These are phyloP conservation scores for Phycomyces nitens DNA, from an alignment of 192 early-diverging fungal genomes.

Conservation along the genomic window DNA sequence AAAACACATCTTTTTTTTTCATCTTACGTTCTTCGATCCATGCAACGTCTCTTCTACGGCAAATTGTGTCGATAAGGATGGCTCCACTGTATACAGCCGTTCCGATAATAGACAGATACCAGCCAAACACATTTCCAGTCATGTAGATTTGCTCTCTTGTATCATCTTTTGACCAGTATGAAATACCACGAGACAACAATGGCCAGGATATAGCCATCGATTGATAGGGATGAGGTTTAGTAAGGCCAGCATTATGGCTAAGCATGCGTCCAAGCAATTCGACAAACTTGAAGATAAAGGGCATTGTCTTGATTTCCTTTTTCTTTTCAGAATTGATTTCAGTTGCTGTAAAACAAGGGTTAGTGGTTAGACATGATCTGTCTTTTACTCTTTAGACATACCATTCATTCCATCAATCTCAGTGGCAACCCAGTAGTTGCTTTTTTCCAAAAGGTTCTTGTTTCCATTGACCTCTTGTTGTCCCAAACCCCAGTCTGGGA, in stretches of 20 bases:
- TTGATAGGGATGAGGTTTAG: slow-evolving; percentile 91
- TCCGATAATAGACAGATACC: slow-evolving; percentile 68
- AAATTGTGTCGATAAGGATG: slow-evolving; percentile 60
- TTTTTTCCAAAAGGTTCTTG: slow-evolving; percentile 70
- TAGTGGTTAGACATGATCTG: background rate
- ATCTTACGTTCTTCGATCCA: slow-evolving; percentile 45
- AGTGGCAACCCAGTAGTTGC: slow-evolving; percentile 78
- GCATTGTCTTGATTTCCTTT: slow-evolving; percentile 50
- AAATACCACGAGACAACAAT: slow-evolving; percentile 80
- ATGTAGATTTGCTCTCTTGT: slow-evolving; percentile 82
- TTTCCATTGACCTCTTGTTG: slow-evolving; percentile 94
- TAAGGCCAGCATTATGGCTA: slow-evolving; percentile 84
- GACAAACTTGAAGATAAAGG: slow-evolving; percentile 78
- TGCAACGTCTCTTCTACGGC: slow-evolving; percentile 67
- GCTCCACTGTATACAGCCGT: slow-evolving; percentile 53
- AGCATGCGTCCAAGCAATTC: slow-evolving; percentile 92
- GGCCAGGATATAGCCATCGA: slow-evolving; percentile 81
- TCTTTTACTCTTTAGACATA: slow-evolving; percentile 21
- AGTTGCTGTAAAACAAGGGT: slow-evolving; percentile 26
- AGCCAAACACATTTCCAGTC: slow-evolving; percentile 85
- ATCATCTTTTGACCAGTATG: slow-evolving; percentile 85
- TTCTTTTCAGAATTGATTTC: slow-evolving; percentile 46
- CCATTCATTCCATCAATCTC: slow-evolving; percentile 73
- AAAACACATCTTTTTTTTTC: too few relatives aligned
- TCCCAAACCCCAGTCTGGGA: slow-evolving; percentile 88